Conservation (phyloP, 495 filamentous ascomycete genomes). For the Aspergillus heteromorphus region DNA sequence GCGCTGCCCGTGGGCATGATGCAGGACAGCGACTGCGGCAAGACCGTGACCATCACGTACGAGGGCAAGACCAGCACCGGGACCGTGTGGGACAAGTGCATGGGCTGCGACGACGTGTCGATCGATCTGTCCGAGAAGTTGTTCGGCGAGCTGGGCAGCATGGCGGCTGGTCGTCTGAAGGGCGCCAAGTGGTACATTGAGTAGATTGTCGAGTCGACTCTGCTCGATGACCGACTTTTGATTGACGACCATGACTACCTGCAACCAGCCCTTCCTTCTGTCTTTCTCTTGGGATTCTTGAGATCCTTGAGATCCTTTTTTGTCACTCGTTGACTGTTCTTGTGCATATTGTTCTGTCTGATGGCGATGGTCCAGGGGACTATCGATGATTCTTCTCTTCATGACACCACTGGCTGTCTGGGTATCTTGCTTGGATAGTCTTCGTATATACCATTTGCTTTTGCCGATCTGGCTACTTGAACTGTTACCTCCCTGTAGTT, state of each 20-base stretch:
- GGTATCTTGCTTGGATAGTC: too few species aligned
- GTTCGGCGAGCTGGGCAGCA: slow-evolving; percentile 31
- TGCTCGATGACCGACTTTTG: background rate
- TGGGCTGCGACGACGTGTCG: slow-evolving; percentile 50
- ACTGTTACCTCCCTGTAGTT: too few species aligned
- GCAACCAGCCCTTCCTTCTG: too few species aligned
- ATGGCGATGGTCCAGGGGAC: background rate
- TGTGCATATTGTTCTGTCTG: background rate
- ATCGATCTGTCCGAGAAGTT: slow-evolving; percentile 44
- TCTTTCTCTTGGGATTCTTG: background rate
- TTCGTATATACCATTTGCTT: too few species aligned
- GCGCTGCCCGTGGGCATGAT: slow-evolving; percentile 47
- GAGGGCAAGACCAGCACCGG: slow-evolving; percentile 52
- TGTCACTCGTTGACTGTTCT: background rate
- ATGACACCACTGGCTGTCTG: too few species aligned
- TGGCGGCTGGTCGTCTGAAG: slow-evolving; percentile 25
- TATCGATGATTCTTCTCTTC: too few species aligned
- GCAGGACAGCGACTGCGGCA: slow-evolving; percentile 60
- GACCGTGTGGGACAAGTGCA: slow-evolving; percentile 69
- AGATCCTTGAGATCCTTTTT: background rate
- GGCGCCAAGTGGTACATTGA: slow-evolving; percentile 35
- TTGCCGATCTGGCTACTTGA: too few species aligned
- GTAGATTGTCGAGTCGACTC: slow-evolving; percentile 11
- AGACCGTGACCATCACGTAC: slow-evolving; percentile 55
- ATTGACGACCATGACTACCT: too few species aligned